These are phyloP conservation scores for Saccharomycopsis capsularis DNA, from an alignment of 805 yeast species.

Conservation along the genomic window DNA sequence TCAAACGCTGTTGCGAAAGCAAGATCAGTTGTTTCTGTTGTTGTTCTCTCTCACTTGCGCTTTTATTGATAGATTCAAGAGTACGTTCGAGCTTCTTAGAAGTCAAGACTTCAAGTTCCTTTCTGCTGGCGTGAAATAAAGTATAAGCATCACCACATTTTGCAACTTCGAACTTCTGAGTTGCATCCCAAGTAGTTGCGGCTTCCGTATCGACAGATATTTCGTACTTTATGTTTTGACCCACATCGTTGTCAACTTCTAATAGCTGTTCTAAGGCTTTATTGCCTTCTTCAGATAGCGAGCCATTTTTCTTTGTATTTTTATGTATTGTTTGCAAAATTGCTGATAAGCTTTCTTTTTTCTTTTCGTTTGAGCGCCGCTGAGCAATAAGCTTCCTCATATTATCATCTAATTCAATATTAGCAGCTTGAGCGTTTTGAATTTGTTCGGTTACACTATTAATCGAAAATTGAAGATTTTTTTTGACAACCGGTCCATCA, in stretches of 20 bases:
- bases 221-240: background rate
- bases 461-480: background rate
- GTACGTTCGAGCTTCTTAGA: conserved; percentile 7
- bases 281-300: background rate
- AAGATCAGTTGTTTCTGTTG: conserved; percentile 1
- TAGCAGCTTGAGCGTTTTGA: background rate
- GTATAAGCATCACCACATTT: conserved; percentile 9
- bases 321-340: conserved; percentile 2
- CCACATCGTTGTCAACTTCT: background rate
- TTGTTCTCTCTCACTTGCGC: conserved; percentile 12
- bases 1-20: background rate
- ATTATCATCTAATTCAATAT: conserved; percentile 9
- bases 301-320: conserved; percentile 13
- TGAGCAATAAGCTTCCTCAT: background rate
- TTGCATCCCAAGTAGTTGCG: conserved; percentile 8
- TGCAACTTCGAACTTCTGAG: conserved; percentile 10
- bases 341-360: conserved; percentile 3
- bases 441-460: background rate
- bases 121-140: conserved; percentile 3
- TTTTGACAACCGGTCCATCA: background rate
- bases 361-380: conserved; percentile 11
- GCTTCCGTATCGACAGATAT: conserved; percentile 3
- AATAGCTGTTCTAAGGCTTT: background rate
- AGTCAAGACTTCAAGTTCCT: conserved; percentile 9
- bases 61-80: conserved; percentile 6